Evolutionary conservation across 2,329 filamentous ascomycete genomes (phyloP).

Genomic region (Clonostachys solani): DNA sequence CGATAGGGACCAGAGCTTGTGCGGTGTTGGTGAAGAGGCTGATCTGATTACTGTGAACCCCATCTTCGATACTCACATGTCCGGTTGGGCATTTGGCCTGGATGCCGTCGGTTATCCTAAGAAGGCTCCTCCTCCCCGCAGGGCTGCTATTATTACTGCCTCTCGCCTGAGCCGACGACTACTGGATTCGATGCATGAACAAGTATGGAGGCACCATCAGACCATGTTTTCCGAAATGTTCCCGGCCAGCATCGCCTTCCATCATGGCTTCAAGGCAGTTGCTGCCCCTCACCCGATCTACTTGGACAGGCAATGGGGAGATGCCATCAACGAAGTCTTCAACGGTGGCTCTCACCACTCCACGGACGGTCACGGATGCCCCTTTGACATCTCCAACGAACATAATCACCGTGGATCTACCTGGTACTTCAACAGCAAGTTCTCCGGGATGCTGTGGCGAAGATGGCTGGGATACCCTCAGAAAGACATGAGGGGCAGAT

Average conservation of each 20-base stretch:
- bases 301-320: conserved; percentile 69
- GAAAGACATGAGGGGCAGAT: conserved; percentile 41
- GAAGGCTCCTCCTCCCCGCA: conserved; percentile 55
- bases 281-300: conserved; percentile 81
- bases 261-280: conserved; percentile 74
- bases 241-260: conserved; percentile 64
- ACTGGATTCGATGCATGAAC: conserved; percentile 69
- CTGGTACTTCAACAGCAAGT: conserved; percentile 82
- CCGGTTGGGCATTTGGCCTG: conserved; percentile 68
- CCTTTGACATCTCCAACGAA: conserved; percentile 67
- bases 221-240: conserved; percentile 81
- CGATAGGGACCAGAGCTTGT: conserved; percentile 45
- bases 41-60: conserved; percentile 77
- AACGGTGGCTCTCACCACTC: conserved; percentile 70
- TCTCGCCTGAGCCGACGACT: conserved; percentile 63
- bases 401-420: conserved; percentile 78
- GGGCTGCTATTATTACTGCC: conserved; percentile 69
- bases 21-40: conserved; percentile 67
- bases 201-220: conserved; percentile 62
- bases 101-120: conserved; percentile 65
- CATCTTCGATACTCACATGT: conserved; percentile 66
- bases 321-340: conserved; percentile 69
- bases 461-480: conserved; percentile 67
- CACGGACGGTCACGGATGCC: conserved; percentile 59
- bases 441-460: conserved; percentile 73